Percentiles rank a stretch among this genome's conserved stretches.
Evolutionary conservation across 2,329 filamentous ascomycete genomes (phyloP).

Genomic region (Alternaria ethzedia): DNA sequence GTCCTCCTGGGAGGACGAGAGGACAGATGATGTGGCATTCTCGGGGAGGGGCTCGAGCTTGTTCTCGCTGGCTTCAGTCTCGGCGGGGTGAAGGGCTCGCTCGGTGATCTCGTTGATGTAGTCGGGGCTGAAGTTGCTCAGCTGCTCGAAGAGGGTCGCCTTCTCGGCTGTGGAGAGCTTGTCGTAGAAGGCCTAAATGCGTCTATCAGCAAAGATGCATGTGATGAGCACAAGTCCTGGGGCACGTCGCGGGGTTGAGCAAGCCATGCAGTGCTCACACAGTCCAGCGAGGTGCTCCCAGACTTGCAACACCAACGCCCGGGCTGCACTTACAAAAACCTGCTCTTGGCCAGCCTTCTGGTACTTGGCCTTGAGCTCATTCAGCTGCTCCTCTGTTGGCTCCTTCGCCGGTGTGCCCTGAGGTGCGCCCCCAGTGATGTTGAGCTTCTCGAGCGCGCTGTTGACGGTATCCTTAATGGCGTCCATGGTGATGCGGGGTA

Average conservation of each 20-base stretch:
- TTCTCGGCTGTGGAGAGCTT: slow-evolving; percentile 76
- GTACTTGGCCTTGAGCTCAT: slow-evolving; percentile 74
- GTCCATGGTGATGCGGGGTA: slow-evolving; percentile 43
- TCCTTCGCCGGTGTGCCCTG: slow-evolving; percentile 51
- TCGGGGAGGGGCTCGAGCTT: slow-evolving; percentile 86
- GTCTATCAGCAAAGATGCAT: background rate
- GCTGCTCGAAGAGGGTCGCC: slow-evolving; percentile 78
- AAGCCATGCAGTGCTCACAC: background rate
- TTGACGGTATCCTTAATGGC: slow-evolving; percentile 51
- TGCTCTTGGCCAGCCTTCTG: slow-evolving; percentile 77
- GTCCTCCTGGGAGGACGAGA: slow-evolving; percentile 82
- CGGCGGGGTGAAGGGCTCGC: slow-evolving; percentile 78
- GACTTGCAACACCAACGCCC: background rate
- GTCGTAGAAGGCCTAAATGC: slow-evolving; percentile 72
- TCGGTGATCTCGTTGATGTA: slow-evolving; percentile 88
- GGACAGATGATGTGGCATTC: slow-evolving; percentile 83
- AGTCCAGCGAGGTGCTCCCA: slow-evolving; percentile 5
- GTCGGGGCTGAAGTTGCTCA: slow-evolving; percentile 79
- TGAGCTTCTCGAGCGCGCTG: slow-evolving; percentile 51
- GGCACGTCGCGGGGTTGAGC: background rate
- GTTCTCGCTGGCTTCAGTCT: slow-evolving; percentile 59
- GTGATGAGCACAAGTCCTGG: background rate
- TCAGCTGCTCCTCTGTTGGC: slow-evolving; percentile 70
- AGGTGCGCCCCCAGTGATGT: slow-evolving; percentile 45
- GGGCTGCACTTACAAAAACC: slow-evolving; percentile 63